Evolutionary conservation across 345 rosid species (phyloP).

Genomic region (Isatis tinctoria): DNA sequence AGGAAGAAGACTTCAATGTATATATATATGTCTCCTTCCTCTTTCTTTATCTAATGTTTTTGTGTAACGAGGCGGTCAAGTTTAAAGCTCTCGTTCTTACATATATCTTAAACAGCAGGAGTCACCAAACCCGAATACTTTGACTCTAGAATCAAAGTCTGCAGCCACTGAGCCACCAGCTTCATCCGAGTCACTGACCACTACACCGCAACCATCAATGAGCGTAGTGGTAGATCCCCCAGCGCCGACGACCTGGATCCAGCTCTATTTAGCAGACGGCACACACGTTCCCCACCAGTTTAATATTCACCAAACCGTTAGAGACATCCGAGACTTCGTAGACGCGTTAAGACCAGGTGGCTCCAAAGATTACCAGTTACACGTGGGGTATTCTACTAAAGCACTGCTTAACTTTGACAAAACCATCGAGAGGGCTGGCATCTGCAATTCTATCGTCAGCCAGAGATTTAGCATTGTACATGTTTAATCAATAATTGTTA

Average conservation of each 20-base stretch:
- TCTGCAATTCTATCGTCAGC: slow-evolving; percentile 70
- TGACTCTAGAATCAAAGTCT: slow-evolving; percentile 6
- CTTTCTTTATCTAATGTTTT: neutral
- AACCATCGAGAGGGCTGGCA: slow-evolving; percentile 70
- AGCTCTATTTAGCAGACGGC: slow-evolving; percentile 55
- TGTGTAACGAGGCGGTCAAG: neutral
- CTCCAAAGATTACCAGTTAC: too few species aligned
- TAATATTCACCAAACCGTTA: too few species aligned
- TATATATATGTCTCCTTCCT: neutral
- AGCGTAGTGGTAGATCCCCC: slow-evolving; percentile 48
- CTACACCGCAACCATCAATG: slow-evolving; percentile 38
- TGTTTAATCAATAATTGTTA: too few species aligned
- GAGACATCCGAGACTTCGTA: too few species aligned
- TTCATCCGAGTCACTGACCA: slow-evolving; percentile 8
- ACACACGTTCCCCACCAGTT: too few species aligned
- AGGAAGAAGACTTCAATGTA: slow-evolving; percentile 55
- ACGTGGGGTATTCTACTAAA: too few species aligned
- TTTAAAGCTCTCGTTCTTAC: neutral
- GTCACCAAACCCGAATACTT: slow-evolving; percentile 31
- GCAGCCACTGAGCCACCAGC: slow-evolving; percentile 34
- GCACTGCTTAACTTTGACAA: slow-evolving; percentile 52
- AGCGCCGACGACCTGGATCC: slow-evolving; percentile 15
- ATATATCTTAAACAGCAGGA: slow-evolving; percentile 32
- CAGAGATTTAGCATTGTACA: too few species aligned
- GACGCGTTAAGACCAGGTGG: too few species aligned